Percentiles rank a stretch among this genome's conserved stretches.
phyloP scores from a whole-genome alignment of 352 stramenopile genomes.

The Blastocystis sp. region DNA sequence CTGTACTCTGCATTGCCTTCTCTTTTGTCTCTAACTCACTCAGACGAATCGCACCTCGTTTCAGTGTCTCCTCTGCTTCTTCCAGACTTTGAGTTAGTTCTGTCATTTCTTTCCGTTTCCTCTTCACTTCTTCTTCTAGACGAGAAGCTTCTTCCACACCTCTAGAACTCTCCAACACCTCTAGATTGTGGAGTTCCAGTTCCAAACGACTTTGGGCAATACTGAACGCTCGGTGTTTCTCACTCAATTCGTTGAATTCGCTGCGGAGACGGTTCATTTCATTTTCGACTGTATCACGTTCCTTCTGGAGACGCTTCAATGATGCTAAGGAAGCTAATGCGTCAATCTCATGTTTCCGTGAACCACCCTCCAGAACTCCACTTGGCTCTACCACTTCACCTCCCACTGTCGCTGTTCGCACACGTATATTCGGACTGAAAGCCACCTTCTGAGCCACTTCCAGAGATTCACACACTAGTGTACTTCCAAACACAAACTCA shows the following conservation, averaged over 20 bases:
- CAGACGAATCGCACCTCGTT: not conserved
- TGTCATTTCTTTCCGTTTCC: constrained; percentile 68
- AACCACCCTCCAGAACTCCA: constrained; percentile 86
- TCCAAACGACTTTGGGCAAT: constrained; percentile 72
- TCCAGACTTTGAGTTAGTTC: constrained; percentile 72
- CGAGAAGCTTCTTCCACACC: constrained; percentile 71
- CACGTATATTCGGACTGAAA: constrained; percentile 76
- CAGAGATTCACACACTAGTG: constrained; percentile 77
- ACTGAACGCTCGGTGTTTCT: constrained; percentile 64
- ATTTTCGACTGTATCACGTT: not conserved
- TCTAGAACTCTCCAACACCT: constrained; percentile 14
- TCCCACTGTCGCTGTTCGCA: constrained; percentile 89
- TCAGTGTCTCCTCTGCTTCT: constrained; percentile 34
- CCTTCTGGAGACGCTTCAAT: not conserved
- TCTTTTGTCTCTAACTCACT: not conserved
- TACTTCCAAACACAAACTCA: constrained; percentile 93
- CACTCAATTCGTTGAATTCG: not conserved
- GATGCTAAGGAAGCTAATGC: not conserved
- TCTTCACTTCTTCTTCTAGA: constrained; percentile 66
- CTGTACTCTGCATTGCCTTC: not conserved
- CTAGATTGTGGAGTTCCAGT: constrained; percentile 71
- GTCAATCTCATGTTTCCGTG: constrained; percentile 16
- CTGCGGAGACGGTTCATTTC: not conserved
- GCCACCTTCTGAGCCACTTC: constrained; percentile 70
- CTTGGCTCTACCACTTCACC: constrained; percentile 94